Evolutionary conservation across 306 rosid species (phyloP).

Genomic region (Acmispon strigosus): DNA sequence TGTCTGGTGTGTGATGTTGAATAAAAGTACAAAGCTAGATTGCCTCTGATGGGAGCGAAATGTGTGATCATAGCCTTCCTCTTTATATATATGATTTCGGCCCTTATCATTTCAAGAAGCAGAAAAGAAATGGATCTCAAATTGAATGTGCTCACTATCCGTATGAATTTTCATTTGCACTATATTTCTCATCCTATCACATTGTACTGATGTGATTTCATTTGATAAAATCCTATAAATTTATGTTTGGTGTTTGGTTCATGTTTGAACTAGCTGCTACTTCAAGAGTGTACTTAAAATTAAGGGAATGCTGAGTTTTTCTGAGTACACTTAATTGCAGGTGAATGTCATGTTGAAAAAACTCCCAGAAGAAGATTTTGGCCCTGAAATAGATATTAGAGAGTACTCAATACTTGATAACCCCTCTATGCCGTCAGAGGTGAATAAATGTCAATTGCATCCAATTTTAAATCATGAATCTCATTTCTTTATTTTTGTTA

Average conservation of each 20-base stretch:
- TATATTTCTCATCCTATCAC: not conserved
- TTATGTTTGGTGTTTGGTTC: not conserved
- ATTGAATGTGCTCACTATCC: not conserved
- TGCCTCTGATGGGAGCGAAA: not conserved
- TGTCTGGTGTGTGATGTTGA: not conserved
- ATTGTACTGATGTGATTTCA: not conserved
- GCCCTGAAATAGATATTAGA: slow-evolving; percentile 65
- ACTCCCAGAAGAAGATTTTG: slow-evolving; percentile 72
- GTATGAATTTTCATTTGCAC: not conserved
- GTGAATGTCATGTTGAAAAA: slow-evolving; percentile 71
- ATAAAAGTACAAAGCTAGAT: not conserved
- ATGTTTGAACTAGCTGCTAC: not conserved
- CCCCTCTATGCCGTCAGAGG: slow-evolving; percentile 71
- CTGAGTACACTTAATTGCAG: slow-evolving; percentile 38
- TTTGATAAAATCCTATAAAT: not conserved
- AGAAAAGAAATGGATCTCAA: not conserved
- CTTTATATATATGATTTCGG: not conserved
- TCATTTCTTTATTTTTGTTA: not conserved
- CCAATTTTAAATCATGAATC: not conserved
- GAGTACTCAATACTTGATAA: slow-evolving; percentile 85
- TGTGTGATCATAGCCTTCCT: not conserved
- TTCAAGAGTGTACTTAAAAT: not conserved
- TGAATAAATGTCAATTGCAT: slow-evolving; percentile 12
- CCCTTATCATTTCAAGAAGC: not conserved
- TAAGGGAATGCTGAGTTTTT: not conserved